Evolutionary conservation across 495 filamentous ascomycete species (phyloP), one percentile per base, ranked within the genome.

Genomic region (Tetracladium marchalianum): DNA sequence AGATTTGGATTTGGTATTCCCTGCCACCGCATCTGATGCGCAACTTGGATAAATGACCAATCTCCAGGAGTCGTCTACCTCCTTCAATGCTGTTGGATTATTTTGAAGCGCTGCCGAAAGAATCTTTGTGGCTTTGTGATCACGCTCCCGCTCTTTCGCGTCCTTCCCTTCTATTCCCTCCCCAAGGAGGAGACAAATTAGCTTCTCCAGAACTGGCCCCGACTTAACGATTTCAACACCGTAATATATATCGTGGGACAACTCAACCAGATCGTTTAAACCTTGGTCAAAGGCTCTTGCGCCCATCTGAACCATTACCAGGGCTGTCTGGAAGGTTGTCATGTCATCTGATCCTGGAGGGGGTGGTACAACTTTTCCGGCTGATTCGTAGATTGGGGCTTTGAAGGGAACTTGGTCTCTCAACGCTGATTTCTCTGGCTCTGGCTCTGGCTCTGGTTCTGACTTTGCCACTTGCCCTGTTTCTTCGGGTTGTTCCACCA

Each of bases 221-320:
- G 78, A 70, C 39, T 72, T 66, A 15, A 72, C 61, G 38, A 84
- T 68, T 50, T 78, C 73, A 6, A 79, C 62, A n/a, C 81, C 81
- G 65, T 80, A 84, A 64, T 83, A 81, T 51, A 81, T 73, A 53
- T 80, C 79, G 56, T 85, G 78, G 5, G 72, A 67, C 24, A 82
- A 61, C 7, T 81, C 77, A 38, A 70, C 66, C 10, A 85, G 67
- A 36, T 65, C 61, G 16, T 70, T 59, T 11, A 84, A 66, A 32
- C 52, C 35, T 15, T 35, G 31, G 31, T 58, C 55, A 16, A 58
- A 52, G 19, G 44, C 37, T 49, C 48, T 41, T 13, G 47, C 43
- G 24, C 53, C 52, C 40, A 48, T 50, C 17, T 41, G 38, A 12
- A 58, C 18, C 9, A 31, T 44, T 13, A 54, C 12, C 34, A 54